A percentile compares a stretch with the other conserved stretches of the same genome.
Conservation (phyloP, 176 grass and related monocot genomes). For the Sorghum bicolor region Sorghum_bicolor_NCBIv3 NC_012873.2:62781001-62781500, state of each 20-base stretch:
- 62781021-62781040: slow-evolving; percentile 33
- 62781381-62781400: background rate
- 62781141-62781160: slow-evolving; percentile 25
- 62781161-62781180: slow-evolving; percentile 21
- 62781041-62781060: slow-evolving; percentile 28
- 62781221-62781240: slow-evolving; percentile 40
- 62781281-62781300: background rate
- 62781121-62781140: slow-evolving; percentile 1
- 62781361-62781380: background rate
- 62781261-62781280: background rate
- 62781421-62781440: background rate
- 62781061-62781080: slow-evolving; percentile 27
- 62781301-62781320: no score
- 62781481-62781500: slow-evolving; percentile 15
- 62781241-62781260: background rate
- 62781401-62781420: background rate
- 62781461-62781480: slow-evolving; percentile 22
- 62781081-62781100: slow-evolving; percentile 34
- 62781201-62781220: slow-evolving; percentile 2
- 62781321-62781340: background rate
- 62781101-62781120: slow-evolving; percentile 2
- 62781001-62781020: slow-evolving; percentile 46
- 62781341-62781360: background rate
- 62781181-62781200: background rate
- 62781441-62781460: slow-evolving; percentile 12